Evolutionary conservation across 768 basidiomycete genomes (phyloP), one percentile per base, ranked within the genome.

Genomic region (Psilocybe cubensis): DNA sequence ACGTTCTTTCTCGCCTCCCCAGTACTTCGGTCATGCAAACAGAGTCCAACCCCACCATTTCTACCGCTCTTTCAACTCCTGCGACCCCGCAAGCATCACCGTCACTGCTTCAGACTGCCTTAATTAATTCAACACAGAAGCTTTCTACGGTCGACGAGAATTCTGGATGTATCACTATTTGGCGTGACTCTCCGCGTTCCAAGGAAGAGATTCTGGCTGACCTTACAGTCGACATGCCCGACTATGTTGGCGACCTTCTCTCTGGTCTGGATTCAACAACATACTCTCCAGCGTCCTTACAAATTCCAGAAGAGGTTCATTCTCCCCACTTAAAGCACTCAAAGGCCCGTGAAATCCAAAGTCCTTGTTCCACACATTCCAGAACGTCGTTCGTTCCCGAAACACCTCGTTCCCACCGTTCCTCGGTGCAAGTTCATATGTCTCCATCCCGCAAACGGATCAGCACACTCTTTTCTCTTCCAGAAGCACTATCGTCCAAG

Each of bases 161-260:
- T 42, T 63, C 61, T 4, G 74, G 76, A 29, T 66, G 64, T 42
- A 77, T 75, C 35, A 78, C 70, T 6, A 78, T 78, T 28, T 76
- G 72, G 62, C 65, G 64, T 45, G 53, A 68, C n/a, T 56, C 65
- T 11, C 64, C 67, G 9, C 78, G 74, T 40, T 58, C 77, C 2
- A 70, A 66, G 51, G 70, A 70, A 25, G 75, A 79, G 53, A 73
- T 80, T 44, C 67, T 78, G 35, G 69, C 72, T 28, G 67, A 70
- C 54, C 60, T 79, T 20, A 68, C 66, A 14, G 67, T 76, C 38
- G 29, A 49, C 8, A 70, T 81, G 48, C 80, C 81, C 8, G 75
- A 74, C 49, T 82, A 82, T 55, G 79, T 78, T 4, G 64, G 73
- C 52, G 71, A 77, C 59, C 76, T 82, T 41, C 68, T 82, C 51